Conservation (phyloP, 768 basidiomycete genomes). For the Suillus fuscotomentosus region DNA sequence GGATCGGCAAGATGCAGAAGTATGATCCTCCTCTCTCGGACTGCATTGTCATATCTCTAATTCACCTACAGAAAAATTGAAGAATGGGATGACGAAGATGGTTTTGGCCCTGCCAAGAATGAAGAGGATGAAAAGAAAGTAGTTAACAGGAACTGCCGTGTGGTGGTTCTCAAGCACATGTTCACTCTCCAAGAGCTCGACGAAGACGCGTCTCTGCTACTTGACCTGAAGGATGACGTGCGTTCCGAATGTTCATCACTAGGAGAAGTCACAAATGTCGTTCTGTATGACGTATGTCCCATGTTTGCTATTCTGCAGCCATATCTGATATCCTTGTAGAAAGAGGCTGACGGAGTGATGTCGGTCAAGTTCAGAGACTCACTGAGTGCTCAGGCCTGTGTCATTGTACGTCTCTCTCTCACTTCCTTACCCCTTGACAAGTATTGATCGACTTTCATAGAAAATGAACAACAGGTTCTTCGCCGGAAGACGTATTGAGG, state of each 20-base stretch:
- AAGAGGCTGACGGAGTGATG: slow-evolving; percentile 92
- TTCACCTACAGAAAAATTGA: slow-evolving; percentile 66
- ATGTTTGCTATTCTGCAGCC: slow-evolving; percentile 6
- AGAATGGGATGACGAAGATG: slow-evolving; percentile 95
- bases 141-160: slow-evolving; percentile 59
- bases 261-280: slow-evolving; percentile 94
- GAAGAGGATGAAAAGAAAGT: slow-evolving; percentile 48
- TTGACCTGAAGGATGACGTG: slow-evolving; percentile 96
- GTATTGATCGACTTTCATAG: slow-evolving; percentile 34
- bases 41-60: background rate
- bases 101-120: slow-evolving; percentile 72
- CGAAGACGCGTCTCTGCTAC: slow-evolving; percentile 77
- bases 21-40: slow-evolving; percentile 28
- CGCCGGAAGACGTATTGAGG: slow-evolving; percentile 78
- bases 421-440: background rate
- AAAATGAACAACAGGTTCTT: slow-evolving; percentile 97
- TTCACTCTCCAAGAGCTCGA: slow-evolving; percentile 85
- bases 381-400: slow-evolving; percentile 89
- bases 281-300: slow-evolving; percentile 83
- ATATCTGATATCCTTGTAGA: slow-evolving; percentile 42
- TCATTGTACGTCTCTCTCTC: slow-evolving; percentile 55
- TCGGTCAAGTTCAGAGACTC: slow-evolving; percentile 95
- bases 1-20: slow-evolving; percentile 89
- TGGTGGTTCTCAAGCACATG: slow-evolving; percentile 95
- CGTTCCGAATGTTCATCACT: slow-evolving; percentile 87